Percentiles rank a stretch among this genome's conserved stretches.
phyloP scores from a whole-genome alignment of 352 stramenopile species.

The Globisporangium alternatum region DNA sequence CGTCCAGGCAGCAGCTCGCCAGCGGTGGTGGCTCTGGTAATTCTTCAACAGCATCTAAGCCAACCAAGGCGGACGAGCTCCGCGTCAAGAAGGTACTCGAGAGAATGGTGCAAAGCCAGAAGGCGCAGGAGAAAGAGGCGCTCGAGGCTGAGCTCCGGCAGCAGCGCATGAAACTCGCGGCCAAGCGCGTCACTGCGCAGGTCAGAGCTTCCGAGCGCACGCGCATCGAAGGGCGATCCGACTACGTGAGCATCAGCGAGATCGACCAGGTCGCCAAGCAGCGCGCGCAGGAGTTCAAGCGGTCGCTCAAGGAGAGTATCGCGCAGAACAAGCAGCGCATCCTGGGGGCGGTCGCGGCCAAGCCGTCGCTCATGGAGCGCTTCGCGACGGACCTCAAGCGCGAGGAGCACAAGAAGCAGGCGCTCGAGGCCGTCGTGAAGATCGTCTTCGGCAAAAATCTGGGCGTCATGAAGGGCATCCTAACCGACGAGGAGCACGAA shows the following conservation, averaged over 20 bases:
- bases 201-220: constrained; percentile 49
- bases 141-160: constrained; percentile 27
- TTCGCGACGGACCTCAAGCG: constrained; percentile 69
- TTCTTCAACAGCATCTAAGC: constrained; percentile 4
- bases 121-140: constrained; percentile 29
- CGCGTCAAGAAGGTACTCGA: constrained; percentile 48
- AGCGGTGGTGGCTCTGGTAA: background rate
- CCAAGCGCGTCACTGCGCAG: constrained; percentile 48
- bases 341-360: constrained; percentile 35
- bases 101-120: constrained; percentile 32
- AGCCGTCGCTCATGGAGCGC: constrained; percentile 71
- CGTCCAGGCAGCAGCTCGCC: constrained; percentile 6
- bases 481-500: constrained; percentile 70
- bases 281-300: constrained; percentile 49
- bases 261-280: constrained; percentile 47
- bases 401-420: constrained; percentile 64
- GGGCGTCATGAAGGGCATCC: constrained; percentile 50
- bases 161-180: constrained; percentile 40
- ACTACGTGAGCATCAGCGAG: constrained; percentile 47
- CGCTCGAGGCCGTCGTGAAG: constrained; percentile 64
- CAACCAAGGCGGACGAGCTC: constrained; percentile 57
- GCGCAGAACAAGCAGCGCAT: constrained; percentile 64
- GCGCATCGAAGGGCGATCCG: constrained; percentile 26
- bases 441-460: constrained; percentile 72
- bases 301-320: constrained; percentile 61